A percentile compares a stretch with the other conserved stretches of the same genome.
phyloP scores from a whole-genome alignment of 306 rosid genomes.

The Cercis canadensis region DNA sequence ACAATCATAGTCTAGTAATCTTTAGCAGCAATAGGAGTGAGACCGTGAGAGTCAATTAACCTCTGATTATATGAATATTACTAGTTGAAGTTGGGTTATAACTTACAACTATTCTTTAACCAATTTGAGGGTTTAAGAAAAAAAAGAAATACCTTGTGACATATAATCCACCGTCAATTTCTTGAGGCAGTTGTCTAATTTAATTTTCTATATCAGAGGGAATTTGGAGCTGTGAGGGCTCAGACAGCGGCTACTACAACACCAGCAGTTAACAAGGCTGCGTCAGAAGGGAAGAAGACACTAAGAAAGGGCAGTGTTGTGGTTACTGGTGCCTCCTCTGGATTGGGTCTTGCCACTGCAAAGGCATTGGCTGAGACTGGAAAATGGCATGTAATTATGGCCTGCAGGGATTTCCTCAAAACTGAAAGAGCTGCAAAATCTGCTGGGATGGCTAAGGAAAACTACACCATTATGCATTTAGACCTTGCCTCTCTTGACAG shows the following conservation, averaged over 20 bases:
- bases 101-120: too few relatives aligned
- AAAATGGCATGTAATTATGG: constrained; percentile 97
- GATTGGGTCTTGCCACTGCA: constrained; percentile 94
- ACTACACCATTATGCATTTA: constrained; percentile 86
- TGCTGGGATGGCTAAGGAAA: constrained; percentile 82
- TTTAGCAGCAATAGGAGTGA: too few relatives aligned
- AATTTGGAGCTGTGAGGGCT: constrained; percentile 67
- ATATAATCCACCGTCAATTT: background rate
- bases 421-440: constrained; percentile 94
- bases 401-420: constrained; percentile 99
- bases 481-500: constrained; percentile 97
- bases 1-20: too few relatives aligned
- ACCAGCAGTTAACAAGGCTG: constrained; percentile 62
- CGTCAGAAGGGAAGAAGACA: constrained; percentile 89
- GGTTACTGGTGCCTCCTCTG: constrained; percentile 96
- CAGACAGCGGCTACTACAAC: constrained; percentile 65
- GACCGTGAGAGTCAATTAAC: too few relatives aligned
- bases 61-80: too few relatives aligned
- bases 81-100: too few relatives aligned
- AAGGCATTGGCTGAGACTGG: constrained; percentile 96
- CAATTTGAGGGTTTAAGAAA: constrained; percentile 7
- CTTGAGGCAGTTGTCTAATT: constrained; percentile 5
- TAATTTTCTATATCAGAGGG: constrained; percentile 51
- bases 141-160: too few relatives aligned
- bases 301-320: constrained; percentile 87